Evolutionary conservation across 139 green algal species (phyloP), one percentile per base, ranked within the genome.

Genomic region (Diplosphaera chodatii): DNA sequence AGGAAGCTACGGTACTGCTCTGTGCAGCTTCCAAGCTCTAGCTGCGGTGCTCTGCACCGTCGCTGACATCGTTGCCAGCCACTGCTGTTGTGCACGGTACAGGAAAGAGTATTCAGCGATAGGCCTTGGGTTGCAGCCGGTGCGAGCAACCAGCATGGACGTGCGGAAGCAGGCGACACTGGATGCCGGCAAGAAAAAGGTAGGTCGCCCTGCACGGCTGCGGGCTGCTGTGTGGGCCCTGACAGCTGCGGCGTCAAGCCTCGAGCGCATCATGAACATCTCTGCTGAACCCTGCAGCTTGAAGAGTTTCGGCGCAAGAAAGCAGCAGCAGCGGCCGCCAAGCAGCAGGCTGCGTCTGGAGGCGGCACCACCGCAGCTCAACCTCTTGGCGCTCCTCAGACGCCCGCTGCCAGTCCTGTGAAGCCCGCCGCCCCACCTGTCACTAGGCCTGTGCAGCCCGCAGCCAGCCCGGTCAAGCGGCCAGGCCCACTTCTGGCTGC

Each of bases 301-400:
- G 73, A 72, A 55, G 67, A 78, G 40, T 68, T 78, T 29, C 72
- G 68, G 59, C 55, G 27, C 20, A 73, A 66, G n/a, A 72, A 77
- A 32, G 72, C 65, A 1, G 72, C 72, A 22, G 59, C 55, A 22
- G 48, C 32, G 34, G 66, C 40, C 1, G 25, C 41, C 1, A 71
- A 62, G 23, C 21, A 62, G 59, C 27, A 65, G 21, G 59, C 27
- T 32, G 27, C 27, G n/a, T n/a, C 27, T 22, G 27, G 27, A 5
- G 27, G 10, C 25, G 59, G 5, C 59, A 65, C n/a, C 25, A 15
- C 5, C 28, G 27, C 25, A 3, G 59, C 28, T n/a, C 32, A 32
- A 4, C 25, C 21, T 32, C 27, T n/a, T 15, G 59, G 10, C 8
- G 59, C 25, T 13, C 2, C 25, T 3, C 27, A 65, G 27, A 21